These are phyloP conservation scores for Cryphonectria parasitica DNA, from an alignment of 2,329 filamentous ascomycete species.

Conservation along the genomic window DNA sequence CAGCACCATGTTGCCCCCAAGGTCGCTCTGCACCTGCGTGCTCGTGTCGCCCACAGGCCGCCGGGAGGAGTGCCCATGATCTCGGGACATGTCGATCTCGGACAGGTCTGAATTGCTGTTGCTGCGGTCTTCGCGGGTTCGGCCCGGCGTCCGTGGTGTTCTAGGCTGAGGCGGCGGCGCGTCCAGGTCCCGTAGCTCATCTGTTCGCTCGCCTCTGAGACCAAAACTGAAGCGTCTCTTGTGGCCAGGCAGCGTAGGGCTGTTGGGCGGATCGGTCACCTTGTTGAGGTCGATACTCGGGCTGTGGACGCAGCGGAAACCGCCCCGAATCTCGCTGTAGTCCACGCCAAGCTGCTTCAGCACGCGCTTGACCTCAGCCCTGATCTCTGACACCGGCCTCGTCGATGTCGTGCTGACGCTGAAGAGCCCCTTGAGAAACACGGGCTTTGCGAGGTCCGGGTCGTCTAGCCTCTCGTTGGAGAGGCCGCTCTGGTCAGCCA, in stretches of 20 bases:
- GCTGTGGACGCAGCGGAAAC: slow-evolving; percentile 85
- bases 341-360: slow-evolving; percentile 87
- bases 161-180: slow-evolving; percentile 46
- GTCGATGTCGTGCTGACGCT: slow-evolving; percentile 96
- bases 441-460: slow-evolving; percentile 86
- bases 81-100: slow-evolving; percentile 61
- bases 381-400: slow-evolving; percentile 84
- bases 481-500: slow-evolving; percentile 63
- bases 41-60: slow-evolving; percentile 79
- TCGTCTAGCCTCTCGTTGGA: slow-evolving; percentile 66
- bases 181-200: slow-evolving; percentile 68
- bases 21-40: slow-evolving; percentile 88
- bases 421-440: slow-evolving; percentile 94
- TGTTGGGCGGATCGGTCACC: slow-evolving; percentile 66
- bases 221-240: slow-evolving; percentile 84
- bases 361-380: slow-evolving; percentile 87
- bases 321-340: slow-evolving; percentile 88
- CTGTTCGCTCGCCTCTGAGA: slow-evolving; percentile 67
- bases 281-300: slow-evolving; percentile 88
- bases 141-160: slow-evolving; percentile 50
- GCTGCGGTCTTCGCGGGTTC: slow-evolving; percentile 64
- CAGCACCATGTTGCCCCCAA: slow-evolving; percentile 81
- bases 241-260: slow-evolving; percentile 64
- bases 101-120: slow-evolving; percentile 88
- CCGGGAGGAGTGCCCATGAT: slow-evolving; percentile 53